Conservation (phyloP, 208 protist species). For the Ichthyophonus hoferi region DNA sequence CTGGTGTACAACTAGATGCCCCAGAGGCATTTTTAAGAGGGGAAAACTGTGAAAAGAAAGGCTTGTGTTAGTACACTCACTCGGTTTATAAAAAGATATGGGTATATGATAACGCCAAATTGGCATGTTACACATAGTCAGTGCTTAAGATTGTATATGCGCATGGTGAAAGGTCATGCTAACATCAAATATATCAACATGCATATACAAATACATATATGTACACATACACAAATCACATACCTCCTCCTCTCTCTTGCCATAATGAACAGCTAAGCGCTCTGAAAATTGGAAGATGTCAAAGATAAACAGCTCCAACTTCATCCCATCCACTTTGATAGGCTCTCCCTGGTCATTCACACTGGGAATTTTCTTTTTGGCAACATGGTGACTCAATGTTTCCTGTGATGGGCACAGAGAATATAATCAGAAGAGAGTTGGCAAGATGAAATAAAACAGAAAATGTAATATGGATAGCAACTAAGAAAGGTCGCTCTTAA, state of each 20-base stretch:
- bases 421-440: too few relatives aligned
- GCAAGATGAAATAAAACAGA: too few relatives aligned
- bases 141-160: neutral
- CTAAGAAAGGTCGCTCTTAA: too few relatives aligned
- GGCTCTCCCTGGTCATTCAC: constrained; percentile 52
- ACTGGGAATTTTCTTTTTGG: constrained; percentile 85
- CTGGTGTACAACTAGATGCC: neutral
- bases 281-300: constrained; percentile 80
- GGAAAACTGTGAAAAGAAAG: constrained; percentile 27
- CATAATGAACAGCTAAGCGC: constrained; percentile 68
- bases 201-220: neutral
- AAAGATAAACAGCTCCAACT: constrained; percentile 96
- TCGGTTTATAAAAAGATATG: neutral
- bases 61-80: neutral
- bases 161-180: neutral
- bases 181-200: neutral
- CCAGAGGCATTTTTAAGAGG: constrained; percentile 39
- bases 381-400: constrained; percentile 80
- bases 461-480: too few relatives aligned
- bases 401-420: too few relatives aligned
- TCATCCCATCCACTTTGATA: constrained; percentile 68
- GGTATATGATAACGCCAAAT: neutral
- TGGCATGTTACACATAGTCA: neutral
- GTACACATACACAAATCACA: neutral
- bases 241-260: constrained; percentile 31